Evolutionary conservation across 306 rosid genomes (phyloP).

Genomic region (Dalbergia cochinchinensis): DNA sequence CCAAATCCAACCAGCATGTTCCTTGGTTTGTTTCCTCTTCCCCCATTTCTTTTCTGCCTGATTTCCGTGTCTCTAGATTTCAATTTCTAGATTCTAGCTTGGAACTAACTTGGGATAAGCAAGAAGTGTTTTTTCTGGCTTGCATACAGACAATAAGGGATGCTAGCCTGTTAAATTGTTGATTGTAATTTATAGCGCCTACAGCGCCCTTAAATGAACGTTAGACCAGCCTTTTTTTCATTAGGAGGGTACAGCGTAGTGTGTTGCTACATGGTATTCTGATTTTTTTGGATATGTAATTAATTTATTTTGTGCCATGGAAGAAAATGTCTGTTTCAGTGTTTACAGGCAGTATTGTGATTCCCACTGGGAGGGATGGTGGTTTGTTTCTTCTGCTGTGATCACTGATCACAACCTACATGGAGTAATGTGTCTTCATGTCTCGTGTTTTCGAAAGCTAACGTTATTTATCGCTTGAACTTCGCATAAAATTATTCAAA

Average conservation of each 20-base stretch:
- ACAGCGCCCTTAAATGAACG: not conserved
- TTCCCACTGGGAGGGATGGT: not conserved
- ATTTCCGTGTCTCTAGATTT: not conserved
- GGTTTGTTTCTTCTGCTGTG: not conserved
- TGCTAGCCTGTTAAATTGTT: conserved; percentile 1
- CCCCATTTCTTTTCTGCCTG: not conserved
- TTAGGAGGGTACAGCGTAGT: not conserved
- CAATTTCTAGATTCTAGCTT: conserved; percentile 33
- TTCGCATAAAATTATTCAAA: not conserved
- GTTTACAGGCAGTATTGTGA: not conserved
- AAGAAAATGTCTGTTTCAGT: not conserved
- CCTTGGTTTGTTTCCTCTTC: not conserved
- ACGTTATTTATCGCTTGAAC: not conserved
- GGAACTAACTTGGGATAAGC: conserved; percentile 25
- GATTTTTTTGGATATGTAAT: not conserved
- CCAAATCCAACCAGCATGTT: conserved; percentile 28
- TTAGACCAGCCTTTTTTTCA: not conserved
- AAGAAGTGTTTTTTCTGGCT: conserved; percentile 7
- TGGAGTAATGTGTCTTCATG: not conserved
- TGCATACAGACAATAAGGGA: conserved; percentile 1
- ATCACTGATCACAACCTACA: not conserved
- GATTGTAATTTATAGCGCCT: conserved; percentile 17
- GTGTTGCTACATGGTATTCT: not conserved
- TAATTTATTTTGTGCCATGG: not conserved
- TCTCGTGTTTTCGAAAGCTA: not conserved